Evolutionary conservation across 495 filamentous ascomycete genomes (phyloP).

Genomic region (Aspergillus nidulans): DNA sequence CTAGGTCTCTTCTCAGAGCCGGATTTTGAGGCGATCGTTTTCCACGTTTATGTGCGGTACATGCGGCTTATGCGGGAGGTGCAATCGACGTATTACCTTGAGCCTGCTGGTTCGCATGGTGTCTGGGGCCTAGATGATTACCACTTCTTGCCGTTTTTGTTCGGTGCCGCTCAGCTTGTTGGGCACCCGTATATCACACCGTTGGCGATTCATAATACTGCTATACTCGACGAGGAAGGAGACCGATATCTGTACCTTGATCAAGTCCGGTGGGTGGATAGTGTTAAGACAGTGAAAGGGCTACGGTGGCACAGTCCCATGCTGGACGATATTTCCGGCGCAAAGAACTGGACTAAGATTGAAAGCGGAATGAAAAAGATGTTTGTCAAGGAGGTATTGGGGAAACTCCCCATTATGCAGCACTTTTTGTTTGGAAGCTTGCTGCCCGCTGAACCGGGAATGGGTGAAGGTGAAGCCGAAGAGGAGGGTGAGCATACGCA

Average conservation of each 20-base stretch:
- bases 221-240: slow-evolving; percentile 80
- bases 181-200: slow-evolving; percentile 86
- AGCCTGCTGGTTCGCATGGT: slow-evolving; percentile 91
- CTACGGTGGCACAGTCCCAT: slow-evolving; percentile 96
- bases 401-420: slow-evolving; percentile 96
- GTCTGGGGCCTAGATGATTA: slow-evolving; percentile 98
- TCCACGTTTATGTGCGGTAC: slow-evolving; percentile 75
- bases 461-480: slow-evolving; percentile 56
- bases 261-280: slow-evolving; percentile 90
- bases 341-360: slow-evolving; percentile 87
- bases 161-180: slow-evolving; percentile 87
- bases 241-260: slow-evolving; percentile 82
- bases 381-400: slow-evolving; percentile 89
- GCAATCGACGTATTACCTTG: slow-evolving; percentile 88
- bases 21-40: slow-evolving; percentile 68
- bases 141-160: slow-evolving; percentile 93
- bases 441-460: slow-evolving; percentile 72
- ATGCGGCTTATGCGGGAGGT: slow-evolving; percentile 76
- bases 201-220: slow-evolving; percentile 75
- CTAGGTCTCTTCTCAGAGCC: slow-evolving; percentile 57
- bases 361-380: slow-evolving; percentile 93
- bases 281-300: slow-evolving; percentile 92
- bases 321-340: slow-evolving; percentile 95
- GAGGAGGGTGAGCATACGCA: slow-evolving; percentile 52
- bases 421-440: slow-evolving; percentile 91